Conservation (phyloP, 306 rosid genomes). For the Delonix regia region DNA sequence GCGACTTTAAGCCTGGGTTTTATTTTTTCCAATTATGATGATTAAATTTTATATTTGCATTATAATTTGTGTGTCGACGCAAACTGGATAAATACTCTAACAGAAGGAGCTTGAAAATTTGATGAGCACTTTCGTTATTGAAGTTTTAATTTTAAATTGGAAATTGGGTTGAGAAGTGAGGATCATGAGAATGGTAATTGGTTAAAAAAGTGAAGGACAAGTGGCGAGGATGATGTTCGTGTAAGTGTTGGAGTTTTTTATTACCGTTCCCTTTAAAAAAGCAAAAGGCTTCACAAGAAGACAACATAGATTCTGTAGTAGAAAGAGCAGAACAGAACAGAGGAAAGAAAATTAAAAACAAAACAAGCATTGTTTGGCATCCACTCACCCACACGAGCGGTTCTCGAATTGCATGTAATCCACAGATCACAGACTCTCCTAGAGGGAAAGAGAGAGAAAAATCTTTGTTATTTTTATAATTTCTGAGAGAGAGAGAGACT, state of each 20-base stretch:
- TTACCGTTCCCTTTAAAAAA: constrained; percentile 47
- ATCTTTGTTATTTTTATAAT: not conserved
- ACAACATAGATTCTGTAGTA: constrained; percentile 54
- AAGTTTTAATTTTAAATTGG: not conserved
- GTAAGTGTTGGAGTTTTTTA: constrained; percentile 6
- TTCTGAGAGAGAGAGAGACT: not conserved
- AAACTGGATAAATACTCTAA: not conserved
- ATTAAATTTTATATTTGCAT: not conserved
- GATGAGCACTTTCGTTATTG: not conserved
- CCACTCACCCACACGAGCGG: constrained; percentile 81
- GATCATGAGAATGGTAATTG: not conserved
- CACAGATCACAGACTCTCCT: constrained; percentile 39
- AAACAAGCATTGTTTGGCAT: constrained; percentile 35
- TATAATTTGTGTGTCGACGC: not conserved
- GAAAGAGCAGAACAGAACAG: constrained; percentile 16
- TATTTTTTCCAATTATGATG: not conserved
- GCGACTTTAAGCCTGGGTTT: not conserved
- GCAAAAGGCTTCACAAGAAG: constrained; percentile 44
- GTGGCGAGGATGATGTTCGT: constrained; percentile 34
- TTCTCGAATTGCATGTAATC: constrained; percentile 60
- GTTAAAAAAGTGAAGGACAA: constrained; percentile 15
- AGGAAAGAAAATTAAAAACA: constrained; percentile 25
- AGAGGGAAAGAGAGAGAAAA: too few species aligned
- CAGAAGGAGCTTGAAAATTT: not conserved
- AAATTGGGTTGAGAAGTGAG: not conserved